Evolutionary conservation across 805 yeast genomes (phyloP), one percentile per base, ranked within the genome.

Genomic region (Saccharomycopsis sp.): DNA sequence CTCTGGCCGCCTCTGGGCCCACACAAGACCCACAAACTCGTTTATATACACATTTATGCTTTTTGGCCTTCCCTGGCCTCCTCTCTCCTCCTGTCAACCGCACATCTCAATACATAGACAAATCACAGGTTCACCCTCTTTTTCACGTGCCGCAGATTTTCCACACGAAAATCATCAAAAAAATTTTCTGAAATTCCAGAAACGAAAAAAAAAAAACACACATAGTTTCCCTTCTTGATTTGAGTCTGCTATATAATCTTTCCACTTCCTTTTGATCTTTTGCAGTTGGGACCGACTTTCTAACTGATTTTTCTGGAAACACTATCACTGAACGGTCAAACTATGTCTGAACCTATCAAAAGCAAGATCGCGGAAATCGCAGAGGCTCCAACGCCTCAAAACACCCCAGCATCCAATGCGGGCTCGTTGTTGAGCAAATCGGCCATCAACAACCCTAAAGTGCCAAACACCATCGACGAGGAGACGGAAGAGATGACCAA

Each of bases 301-400:
- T n/a, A n/a, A n/a, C n/a, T n/a, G n/a, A n/a, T n/a, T n/a, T n/a
- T n/a, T n/a, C n/a, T n/a, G n/a, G n/a, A n/a, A n/a, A n/a, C n/a
- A n/a, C n/a, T n/a, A n/a, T n/a, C n/a, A n/a, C n/a, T n/a, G n/a
- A n/a, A n/a, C n/a, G n/a, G n/a, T n/a, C n/a, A n/a, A 44, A 44
- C 16, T 4, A 90, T 91, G 97, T 82, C 92, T 53, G 92, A 86
- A 73, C 97, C 97, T 47, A 91, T 91, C 73, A 87, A 85, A 76
- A 80, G 79, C 70, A 83, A 83, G 68, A 56, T 56, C 58, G 87
- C 86, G 69, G 89, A 89, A 69, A 82, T 89, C 64, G 87, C 92
- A 62, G 83, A 84, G 67, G 98, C 99, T 4, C 99, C 99, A 51
- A 94, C 99, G 0, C 99, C 99, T 3, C 99, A 94, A 70, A 94